A percentile compares a stretch with the other conserved stretches of the same genome.
phyloP scores from a whole-genome alignment of 441 rosid species.

The Geranium incanum region DNA sequence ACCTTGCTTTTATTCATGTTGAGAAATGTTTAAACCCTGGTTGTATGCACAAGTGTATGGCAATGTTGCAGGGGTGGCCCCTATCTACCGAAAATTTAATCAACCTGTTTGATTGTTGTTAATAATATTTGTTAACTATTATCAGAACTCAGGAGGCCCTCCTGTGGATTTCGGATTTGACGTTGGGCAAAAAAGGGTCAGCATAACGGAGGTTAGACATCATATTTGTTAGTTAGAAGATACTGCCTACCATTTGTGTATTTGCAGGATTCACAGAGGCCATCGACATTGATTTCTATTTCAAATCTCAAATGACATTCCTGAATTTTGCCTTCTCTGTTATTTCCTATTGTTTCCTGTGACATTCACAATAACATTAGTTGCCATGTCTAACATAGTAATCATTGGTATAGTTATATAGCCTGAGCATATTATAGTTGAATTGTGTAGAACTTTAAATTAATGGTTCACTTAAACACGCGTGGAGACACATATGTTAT shows the following conservation, averaged over 20 bases:
- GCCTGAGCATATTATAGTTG: neutral
- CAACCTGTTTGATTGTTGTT: neutral
- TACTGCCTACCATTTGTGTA: constrained; percentile 1
- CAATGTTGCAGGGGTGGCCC: neutral
- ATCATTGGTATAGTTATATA: neutral
- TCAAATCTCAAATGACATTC: neutral
- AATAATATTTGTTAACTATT: constrained; percentile 8
- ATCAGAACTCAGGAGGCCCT: constrained; percentile 48
- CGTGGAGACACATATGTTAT: neutral
- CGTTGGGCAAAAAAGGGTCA: constrained; percentile 45
- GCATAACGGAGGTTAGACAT: constrained; percentile 62
- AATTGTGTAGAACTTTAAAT: neutral
- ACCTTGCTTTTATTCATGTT: neutral
- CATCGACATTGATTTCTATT: neutral
- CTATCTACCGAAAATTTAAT: neutral
- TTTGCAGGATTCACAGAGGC: constrained; percentile 8
- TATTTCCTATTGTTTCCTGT: neutral
- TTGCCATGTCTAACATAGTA: neutral
- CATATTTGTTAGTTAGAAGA: constrained; percentile 18
- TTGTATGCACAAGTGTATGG: constrained; percentile 6
- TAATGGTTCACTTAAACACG: neutral
- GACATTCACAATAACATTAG: neutral
- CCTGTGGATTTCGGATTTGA: constrained; percentile 73
- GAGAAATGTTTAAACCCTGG: neutral
- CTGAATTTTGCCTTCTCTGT: neutral